Percentiles rank a stretch among this genome's conserved stretches.
Evolutionary conservation across 2,329 filamentous ascomycete species (phyloP).

Genomic region (Trichoderma hamatum): DNA sequence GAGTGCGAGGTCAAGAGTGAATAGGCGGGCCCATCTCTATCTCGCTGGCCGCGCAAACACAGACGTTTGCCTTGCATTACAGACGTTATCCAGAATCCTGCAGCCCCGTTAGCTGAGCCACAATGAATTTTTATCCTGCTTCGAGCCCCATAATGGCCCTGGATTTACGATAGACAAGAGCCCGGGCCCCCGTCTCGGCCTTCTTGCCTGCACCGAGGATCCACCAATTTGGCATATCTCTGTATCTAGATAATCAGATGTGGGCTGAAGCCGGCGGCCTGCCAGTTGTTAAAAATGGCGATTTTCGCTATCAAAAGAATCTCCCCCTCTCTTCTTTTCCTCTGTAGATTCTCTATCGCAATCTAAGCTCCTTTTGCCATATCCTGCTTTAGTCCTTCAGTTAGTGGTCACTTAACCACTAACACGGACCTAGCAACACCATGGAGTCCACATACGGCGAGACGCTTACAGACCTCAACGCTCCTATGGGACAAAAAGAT

Average conservation of each 20-base stretch:
- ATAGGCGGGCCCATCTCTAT: background rate
- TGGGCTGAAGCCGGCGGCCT: background rate
- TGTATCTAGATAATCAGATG: background rate
- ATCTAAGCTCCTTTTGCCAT: background rate
- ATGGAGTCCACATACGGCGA: slow-evolving; percentile 38
- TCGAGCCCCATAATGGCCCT: slow-evolving; percentile 13
- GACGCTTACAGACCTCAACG: slow-evolving; percentile 33
- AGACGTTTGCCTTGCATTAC: background rate
- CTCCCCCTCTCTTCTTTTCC: background rate
- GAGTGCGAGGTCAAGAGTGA: slow-evolving; percentile 15
- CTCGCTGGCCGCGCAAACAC: slow-evolving; percentile 7
- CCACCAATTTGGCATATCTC: slow-evolving; percentile 12
- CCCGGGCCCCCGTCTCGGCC: slow-evolving; percentile 16
- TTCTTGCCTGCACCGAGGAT: slow-evolving; percentile 20
- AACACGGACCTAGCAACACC: slow-evolving; percentile 12
- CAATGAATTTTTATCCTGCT: background rate
- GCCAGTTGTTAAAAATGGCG: background rate
- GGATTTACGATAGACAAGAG: background rate
- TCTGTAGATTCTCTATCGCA: background rate
- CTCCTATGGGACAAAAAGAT: slow-evolving; percentile 23
- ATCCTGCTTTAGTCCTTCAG: background rate
- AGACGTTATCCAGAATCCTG: slow-evolving; percentile 13
- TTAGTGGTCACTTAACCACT: slow-evolving; percentile 8
- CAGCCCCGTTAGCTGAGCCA: slow-evolving; percentile 3
- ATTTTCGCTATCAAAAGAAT: background rate